Conservation (phyloP, 2,329 filamentous ascomycete genomes). For the Ceratocystis smalleyi region DNA sequence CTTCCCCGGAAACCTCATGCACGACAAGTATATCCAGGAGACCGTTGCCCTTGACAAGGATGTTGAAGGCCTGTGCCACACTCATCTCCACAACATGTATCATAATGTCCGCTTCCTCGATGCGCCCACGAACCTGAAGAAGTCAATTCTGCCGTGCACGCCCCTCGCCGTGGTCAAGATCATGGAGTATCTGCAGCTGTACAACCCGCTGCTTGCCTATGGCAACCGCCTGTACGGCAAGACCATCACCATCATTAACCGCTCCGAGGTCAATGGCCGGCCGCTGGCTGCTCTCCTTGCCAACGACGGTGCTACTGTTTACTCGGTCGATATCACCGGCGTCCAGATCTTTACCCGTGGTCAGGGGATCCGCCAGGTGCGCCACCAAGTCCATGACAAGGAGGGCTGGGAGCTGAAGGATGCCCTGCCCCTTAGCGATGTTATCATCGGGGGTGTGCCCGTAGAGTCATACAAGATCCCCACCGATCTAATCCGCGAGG, state of each 20-base stretch:
- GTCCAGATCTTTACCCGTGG: slow-evolving; percentile 87
- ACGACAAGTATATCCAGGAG: slow-evolving; percentile 93
- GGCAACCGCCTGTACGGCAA: slow-evolving; percentile 87
- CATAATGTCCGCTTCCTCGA: slow-evolving; percentile 94
- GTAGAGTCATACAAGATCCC: slow-evolving; percentile 81
- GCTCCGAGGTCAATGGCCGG: slow-evolving; percentile 86
- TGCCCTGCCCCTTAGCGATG: slow-evolving; percentile 75
- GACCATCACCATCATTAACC: slow-evolving; percentile 91
- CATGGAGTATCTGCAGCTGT: slow-evolving; percentile 85
- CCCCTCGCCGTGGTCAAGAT: slow-evolving; percentile 95
- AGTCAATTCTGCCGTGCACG: slow-evolving; percentile 89
- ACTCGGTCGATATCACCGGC: slow-evolving; percentile 83
- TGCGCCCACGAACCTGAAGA: slow-evolving; percentile 56
- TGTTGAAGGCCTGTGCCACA: slow-evolving; percentile 85
- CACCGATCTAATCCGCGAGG: slow-evolving; percentile 65
- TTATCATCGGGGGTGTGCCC: slow-evolving; percentile 87
- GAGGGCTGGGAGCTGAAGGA: slow-evolving; percentile 65
- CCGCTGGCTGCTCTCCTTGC: slow-evolving; percentile 84
- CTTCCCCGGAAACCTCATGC: slow-evolving; percentile 61
- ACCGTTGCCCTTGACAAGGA: slow-evolving; percentile 82
- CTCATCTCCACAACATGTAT: slow-evolving; percentile 98
- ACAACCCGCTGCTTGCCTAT: slow-evolving; percentile 85
- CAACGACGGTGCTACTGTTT: slow-evolving; percentile 90
- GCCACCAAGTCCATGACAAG: slow-evolving; percentile 77
- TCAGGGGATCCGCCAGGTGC: slow-evolving; percentile 65